phyloP scores from a whole-genome alignment of 2,329 filamentous ascomycete species.

The Ophiostoma novo-ulmi region DNA sequence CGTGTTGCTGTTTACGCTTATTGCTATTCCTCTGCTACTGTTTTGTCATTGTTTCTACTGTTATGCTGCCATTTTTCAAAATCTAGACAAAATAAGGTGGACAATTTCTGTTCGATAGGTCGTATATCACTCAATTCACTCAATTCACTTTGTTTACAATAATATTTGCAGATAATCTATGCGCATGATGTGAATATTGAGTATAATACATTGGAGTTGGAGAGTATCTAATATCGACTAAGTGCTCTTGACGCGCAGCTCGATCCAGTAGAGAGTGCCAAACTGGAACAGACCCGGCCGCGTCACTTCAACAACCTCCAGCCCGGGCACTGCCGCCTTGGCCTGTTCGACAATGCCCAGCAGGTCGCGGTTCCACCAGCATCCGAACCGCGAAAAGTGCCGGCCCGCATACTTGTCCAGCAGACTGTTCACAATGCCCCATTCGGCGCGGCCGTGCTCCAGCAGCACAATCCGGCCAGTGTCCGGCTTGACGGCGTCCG shows the following conservation, averaged over 20 bases:
- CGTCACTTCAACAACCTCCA: constrained; percentile 52
- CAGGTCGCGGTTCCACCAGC: constrained; percentile 65
- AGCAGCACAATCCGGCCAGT: constrained; percentile 57
- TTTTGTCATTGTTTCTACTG: background rate
- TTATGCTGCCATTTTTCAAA: background rate
- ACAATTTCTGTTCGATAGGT: too few relatives aligned
- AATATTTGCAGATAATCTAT: background rate
- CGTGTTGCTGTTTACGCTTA: background rate
- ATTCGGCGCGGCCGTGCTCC: constrained; percentile 57
- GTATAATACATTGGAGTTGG: background rate
- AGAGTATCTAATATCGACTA: background rate
- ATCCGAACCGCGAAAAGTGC: constrained; percentile 58
- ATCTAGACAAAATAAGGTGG: background rate
- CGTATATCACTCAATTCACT: background rate
- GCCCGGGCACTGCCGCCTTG: constrained; percentile 43
- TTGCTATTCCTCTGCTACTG: background rate
- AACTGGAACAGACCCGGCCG: constrained; percentile 49
- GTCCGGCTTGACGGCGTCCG: constrained; percentile 46
- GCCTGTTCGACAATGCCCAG: constrained; percentile 50
- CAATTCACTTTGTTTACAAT: background rate
- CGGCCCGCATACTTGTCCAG: constrained; percentile 51
- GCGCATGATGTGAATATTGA: background rate
- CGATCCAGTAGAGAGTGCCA: constrained; percentile 56
- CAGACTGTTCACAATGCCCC: constrained; percentile 49
- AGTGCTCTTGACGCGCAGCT: constrained; percentile 43